Evolutionary conservation across 192 early-diverging fungal species (phyloP).

Genomic region (Dimargaris cristalligena): DNA sequence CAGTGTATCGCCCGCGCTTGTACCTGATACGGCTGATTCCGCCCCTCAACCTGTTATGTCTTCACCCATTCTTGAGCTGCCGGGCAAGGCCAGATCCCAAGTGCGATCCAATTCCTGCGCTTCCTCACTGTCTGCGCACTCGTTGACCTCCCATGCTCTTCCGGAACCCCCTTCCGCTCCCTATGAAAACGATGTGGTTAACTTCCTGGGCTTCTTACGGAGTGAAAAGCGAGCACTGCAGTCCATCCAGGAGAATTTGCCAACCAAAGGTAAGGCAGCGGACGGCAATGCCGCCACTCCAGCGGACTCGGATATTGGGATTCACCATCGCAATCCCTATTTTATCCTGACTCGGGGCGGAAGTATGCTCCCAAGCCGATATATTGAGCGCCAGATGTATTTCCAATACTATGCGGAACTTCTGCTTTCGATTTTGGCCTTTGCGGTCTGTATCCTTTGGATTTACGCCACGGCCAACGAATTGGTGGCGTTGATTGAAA

Average conservation of each 20-base stretch:
- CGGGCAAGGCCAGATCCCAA: too few species aligned
- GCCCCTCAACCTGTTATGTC: too few species aligned
- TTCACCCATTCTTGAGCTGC: too few species aligned
- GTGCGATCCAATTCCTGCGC: too few species aligned
- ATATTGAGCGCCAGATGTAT: not conserved
- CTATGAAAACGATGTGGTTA: not conserved
- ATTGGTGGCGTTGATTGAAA: constrained; percentile 6
- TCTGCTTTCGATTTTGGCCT: not conserved
- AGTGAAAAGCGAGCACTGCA: not conserved
- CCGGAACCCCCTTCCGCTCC: not conserved
- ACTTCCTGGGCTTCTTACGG: not conserved
- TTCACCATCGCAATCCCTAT: not conserved
- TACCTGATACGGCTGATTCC: too few species aligned
- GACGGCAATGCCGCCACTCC: too few species aligned
- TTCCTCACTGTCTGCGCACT: too few species aligned
- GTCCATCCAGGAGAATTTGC: too few species aligned
- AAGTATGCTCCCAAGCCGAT: not conserved
- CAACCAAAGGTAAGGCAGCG: too few species aligned
- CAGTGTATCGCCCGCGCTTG: too few species aligned
- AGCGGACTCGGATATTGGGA: too few species aligned
- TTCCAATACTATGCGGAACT: not conserved
- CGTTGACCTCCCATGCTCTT: too few species aligned
- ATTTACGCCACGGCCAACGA: constrained; percentile 11
- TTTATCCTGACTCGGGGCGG: constrained; percentile 4
- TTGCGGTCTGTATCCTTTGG: constrained; percentile 4